Evolutionary conservation across 2,329 filamentous ascomycete genomes (phyloP), one percentile per base, ranked within the genome.

Genomic region (Epichloe gansuensis): DNA sequence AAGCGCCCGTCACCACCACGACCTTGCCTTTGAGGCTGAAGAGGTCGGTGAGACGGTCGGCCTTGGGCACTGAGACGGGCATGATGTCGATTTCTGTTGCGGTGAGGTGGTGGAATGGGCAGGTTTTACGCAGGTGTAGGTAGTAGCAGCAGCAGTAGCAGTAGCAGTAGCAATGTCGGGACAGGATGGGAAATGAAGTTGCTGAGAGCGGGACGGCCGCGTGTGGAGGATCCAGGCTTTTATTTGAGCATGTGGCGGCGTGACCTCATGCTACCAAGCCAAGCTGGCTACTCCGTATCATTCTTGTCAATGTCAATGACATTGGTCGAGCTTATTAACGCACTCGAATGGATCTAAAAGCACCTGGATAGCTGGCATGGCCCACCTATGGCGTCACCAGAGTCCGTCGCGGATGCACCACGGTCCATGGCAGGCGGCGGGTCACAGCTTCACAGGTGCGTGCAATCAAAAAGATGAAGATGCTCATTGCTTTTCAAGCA

Each of bases 1-100:
- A 85, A 12, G 82, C 82, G 53, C 84, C 84, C 4, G 82, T 83
- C 55, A 88, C 72, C 59, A 87, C 78, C 58, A 85, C 79, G 49
- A 85, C 85, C 68, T 84, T 84, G 60, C 83, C 82, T 69, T 84
- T 85, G 55, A 87, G 73, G 60, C 80, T 85, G 69, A 88, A 83
- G 59, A 87, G 78, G 63, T 83, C 84, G 57, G 74, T 66, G 60
- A 87, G 76, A 60, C 71, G 72, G 57, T 72, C 71, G 56, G 79
- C 70, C 62, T 78, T 66, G 61, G 82, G 80, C 55, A 82, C 68
- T 63, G 68, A 58, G 61, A 77, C 71, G 71, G 77, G 76, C 78
- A 82, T 80, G 51, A 31, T 64, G 57, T 36, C 12, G 45, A 6
- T n/a, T 46, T 23, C 34, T 48, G 27, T 21, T 13, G 27, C 21